Percentiles rank a stretch among this genome's conserved stretches.
phyloP scores from a whole-genome alignment of 2,329 filamentous ascomycete genomes.

The Arthrobotrys conoides region DNA sequence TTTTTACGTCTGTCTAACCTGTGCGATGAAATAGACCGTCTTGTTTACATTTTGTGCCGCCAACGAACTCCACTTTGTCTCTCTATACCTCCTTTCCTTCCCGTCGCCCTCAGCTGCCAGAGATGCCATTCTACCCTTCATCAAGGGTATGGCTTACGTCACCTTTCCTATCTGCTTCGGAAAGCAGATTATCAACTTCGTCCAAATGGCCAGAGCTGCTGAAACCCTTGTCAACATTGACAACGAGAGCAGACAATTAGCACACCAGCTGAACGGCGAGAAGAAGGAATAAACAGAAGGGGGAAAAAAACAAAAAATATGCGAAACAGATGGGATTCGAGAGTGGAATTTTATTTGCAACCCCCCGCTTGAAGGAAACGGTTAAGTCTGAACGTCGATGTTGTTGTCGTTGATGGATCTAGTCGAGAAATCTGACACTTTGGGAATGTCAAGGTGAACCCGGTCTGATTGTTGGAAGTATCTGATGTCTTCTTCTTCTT shows the following conservation, averaged over 20 bases:
- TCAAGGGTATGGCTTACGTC: constrained; percentile 77
- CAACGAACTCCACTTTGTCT: constrained; percentile 98
- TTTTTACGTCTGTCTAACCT: not conserved
- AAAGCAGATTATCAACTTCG: constrained; percentile 94
- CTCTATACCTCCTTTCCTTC: constrained; percentile 96
- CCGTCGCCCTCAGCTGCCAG: constrained; percentile 77
- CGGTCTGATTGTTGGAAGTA: constrained; percentile 30
- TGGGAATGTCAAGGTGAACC: constrained; percentile 40
- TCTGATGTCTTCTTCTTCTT: constrained; percentile 7
- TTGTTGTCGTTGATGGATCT: constrained; percentile 32
- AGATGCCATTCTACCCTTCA: constrained; percentile 75
- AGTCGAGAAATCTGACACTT: constrained; percentile 23
- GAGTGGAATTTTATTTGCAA: not conserved
- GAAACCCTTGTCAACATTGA: constrained; percentile 95
- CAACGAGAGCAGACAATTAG: constrained; percentile 73
- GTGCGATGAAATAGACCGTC: constrained; percentile 75
- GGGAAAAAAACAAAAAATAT: constrained; percentile 7
- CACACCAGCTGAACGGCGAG: constrained; percentile 43
- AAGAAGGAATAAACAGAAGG: constrained; percentile 58
- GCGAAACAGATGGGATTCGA: not conserved
- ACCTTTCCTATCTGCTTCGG: constrained; percentile 88
- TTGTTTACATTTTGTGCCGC: constrained; percentile 90
- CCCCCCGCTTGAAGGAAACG: not conserved
- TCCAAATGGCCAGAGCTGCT: constrained; percentile 94
- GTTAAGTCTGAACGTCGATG: constrained; percentile 12